These are phyloP conservation scores for Chlamydomonas incerta DNA, from an alignment of 139 green algal genomes.

Conservation along the genomic window DNA sequence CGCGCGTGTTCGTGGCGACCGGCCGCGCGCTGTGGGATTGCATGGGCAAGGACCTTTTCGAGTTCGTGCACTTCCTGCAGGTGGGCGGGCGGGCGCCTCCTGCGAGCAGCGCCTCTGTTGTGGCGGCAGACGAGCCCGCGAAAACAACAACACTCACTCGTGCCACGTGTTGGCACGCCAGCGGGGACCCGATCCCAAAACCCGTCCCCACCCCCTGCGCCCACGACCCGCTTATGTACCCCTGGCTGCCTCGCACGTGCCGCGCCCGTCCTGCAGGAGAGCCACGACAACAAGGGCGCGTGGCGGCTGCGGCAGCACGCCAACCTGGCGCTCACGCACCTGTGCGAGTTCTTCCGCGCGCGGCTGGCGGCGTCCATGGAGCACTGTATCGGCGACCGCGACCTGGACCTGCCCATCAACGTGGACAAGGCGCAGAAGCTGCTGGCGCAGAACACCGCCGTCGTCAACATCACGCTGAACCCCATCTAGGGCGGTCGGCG, in stretches of 20 bases:
- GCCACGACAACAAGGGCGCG: slow-evolving; percentile 47
- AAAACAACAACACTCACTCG: too few relatives aligned
- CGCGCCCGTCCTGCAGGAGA: slow-evolving; percentile 36
- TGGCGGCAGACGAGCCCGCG: too few relatives aligned
- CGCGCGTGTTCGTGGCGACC: slow-evolving; percentile 65
- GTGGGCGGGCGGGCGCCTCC: slow-evolving; percentile 7
- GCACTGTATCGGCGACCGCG: slow-evolving; percentile 50
- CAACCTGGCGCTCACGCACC: slow-evolving; percentile 38
- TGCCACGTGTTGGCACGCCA: too few relatives aligned
- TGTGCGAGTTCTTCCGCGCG: slow-evolving; percentile 58
- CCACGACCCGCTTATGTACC: too few relatives aligned
- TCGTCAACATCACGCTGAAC: slow-evolving; percentile 66
- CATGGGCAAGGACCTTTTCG: slow-evolving; percentile 62
- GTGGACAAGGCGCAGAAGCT: slow-evolving; percentile 60
- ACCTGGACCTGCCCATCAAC: slow-evolving; percentile 65
- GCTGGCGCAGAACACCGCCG: slow-evolving; percentile 63
- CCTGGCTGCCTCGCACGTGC: too few relatives aligned
- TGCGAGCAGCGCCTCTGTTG: too few relatives aligned
- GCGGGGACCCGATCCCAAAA: too few relatives aligned
- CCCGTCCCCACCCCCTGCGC: too few relatives aligned
- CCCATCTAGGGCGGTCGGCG: too few relatives aligned
- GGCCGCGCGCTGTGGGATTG: slow-evolving; percentile 70
- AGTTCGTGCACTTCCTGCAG: slow-evolving; percentile 70
- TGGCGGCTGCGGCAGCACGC: slow-evolving; percentile 67
- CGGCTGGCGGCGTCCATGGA: slow-evolving; percentile 50